Evolutionary conservation across 192 early-diverging fungal genomes (phyloP).

Genomic region (Gryganskiella cystojenkinii): DNA sequence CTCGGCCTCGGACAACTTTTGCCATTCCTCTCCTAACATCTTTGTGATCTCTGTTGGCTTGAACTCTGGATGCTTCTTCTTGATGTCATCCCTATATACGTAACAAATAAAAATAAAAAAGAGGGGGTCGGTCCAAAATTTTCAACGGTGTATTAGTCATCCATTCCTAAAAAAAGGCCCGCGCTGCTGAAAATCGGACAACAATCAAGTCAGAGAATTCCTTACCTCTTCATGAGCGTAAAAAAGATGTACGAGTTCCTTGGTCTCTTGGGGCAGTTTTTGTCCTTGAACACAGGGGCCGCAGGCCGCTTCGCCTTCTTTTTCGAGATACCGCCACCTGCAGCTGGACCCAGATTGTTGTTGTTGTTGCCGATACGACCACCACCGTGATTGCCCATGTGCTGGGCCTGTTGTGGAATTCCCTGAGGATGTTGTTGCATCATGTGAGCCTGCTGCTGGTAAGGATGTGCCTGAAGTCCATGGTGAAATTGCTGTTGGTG

Average conservation of each 20-base stretch:
- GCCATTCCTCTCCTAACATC: slow-evolving; percentile 55
- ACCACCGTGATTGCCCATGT: slow-evolving; percentile 35
- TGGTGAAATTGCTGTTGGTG: slow-evolving; percentile 32
- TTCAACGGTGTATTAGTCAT: background rate
- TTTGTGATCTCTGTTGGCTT: slow-evolving; percentile 53
- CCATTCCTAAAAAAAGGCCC: background rate
- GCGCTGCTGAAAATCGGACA: background rate
- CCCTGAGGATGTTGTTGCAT: slow-evolving; percentile 13
- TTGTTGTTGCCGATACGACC: too few relatives aligned
- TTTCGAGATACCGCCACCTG: slow-evolving; percentile 36
- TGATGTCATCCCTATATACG: slow-evolving; percentile 52
- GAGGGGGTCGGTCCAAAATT: background rate
- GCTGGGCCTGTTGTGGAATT: background rate
- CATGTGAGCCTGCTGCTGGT: slow-evolving; percentile 29
- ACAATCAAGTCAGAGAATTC: background rate
- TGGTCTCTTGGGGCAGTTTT: slow-evolving; percentile 56
- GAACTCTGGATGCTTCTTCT: slow-evolving; percentile 54
- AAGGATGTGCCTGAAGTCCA: slow-evolving; percentile 22
- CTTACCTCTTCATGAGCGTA: slow-evolving; percentile 51
- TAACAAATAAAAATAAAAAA: slow-evolving; percentile 7
- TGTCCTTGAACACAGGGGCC: slow-evolving; percentile 44
- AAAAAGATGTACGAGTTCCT: slow-evolving; percentile 55
- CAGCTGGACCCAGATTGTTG: slow-evolving; percentile 7
- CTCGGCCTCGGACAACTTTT: slow-evolving; percentile 50
- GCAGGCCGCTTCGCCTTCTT: slow-evolving; percentile 31